phyloP scores from a whole-genome alignment of 257 asterid genomes.

The Fraxinus americana region DNA sequence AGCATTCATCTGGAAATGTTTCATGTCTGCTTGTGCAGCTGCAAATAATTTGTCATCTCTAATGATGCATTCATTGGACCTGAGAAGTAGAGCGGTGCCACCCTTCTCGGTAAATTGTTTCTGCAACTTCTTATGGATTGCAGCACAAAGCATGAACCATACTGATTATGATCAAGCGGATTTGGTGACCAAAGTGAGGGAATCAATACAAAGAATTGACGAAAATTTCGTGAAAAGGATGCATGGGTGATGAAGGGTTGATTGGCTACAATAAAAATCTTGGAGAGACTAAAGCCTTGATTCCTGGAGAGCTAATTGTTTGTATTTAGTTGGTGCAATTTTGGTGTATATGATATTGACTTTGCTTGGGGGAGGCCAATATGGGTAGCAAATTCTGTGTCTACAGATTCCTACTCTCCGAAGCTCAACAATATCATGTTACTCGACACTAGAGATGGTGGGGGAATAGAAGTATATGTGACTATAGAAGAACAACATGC shows the following conservation, averaged over 20 bases:
- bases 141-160: constrained; percentile 2
- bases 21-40: constrained; percentile 14
- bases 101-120: constrained; percentile 17
- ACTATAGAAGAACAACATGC: constrained; percentile 27
- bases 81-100: constrained; percentile 22
- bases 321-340: constrained; percentile 39
- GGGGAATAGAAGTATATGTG: constrained; percentile 39
- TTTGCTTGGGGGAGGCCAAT: constrained; percentile 47
- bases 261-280: constrained; percentile 11
- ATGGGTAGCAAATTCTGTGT: constrained; percentile 15
- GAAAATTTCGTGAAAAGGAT: not conserved
- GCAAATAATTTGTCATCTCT: not conserved
- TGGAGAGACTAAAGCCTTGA: not conserved
- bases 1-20: constrained; percentile 27
- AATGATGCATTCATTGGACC: constrained; percentile 15
- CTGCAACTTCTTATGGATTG: constrained; percentile 26
- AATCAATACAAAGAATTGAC: not conserved
- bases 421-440: not conserved
- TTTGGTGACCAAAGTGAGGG: not conserved
- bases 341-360: constrained; percentile 33
- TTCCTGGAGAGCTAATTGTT: constrained; percentile 5
- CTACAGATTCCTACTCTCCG: not conserved
- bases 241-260: not conserved
- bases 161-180: not conserved
- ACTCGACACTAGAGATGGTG: constrained; percentile 18